phyloP scores from a whole-genome alignment of 108 stramenopile genomes.

The Cyclotella kingstonii region DNA sequence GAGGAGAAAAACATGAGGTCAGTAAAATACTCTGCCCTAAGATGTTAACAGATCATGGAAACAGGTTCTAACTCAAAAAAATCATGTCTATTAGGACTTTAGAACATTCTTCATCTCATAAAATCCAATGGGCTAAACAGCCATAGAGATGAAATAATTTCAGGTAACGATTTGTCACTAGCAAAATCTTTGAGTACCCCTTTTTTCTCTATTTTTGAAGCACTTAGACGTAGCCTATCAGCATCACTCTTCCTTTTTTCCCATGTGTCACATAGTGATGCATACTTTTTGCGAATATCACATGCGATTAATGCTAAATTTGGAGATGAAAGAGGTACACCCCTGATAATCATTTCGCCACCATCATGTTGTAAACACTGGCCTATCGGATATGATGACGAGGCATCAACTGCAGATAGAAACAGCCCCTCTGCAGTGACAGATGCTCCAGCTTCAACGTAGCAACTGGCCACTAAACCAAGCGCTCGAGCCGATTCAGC shows the following conservation, averaged over 20 bases:
- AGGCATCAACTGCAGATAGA: conserved; percentile 66
- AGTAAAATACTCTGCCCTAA: too few relatives aligned
- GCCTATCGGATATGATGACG: conserved; percentile 39
- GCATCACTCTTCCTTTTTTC: conserved; percentile 75
- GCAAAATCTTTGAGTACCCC: conserved; percentile 41
- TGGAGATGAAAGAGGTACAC: conserved; percentile 44
- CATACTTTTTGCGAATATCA: conserved; percentile 56
- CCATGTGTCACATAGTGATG: conserved; percentile 67
- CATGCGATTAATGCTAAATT: conserved; percentile 45
- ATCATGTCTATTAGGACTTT: too few relatives aligned
- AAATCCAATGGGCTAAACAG: conserved; percentile 35
- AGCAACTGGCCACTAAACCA: conserved; percentile 65
- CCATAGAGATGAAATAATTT: conserved; percentile 33
- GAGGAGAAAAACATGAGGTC: too few relatives aligned
- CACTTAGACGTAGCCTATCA: conserved; percentile 42
- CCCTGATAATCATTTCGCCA: conserved; percentile 7
- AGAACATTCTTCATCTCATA: conserved; percentile 3
- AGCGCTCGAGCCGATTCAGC: conserved; percentile 55
- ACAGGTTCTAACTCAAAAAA: too few relatives aligned
- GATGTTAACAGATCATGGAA: too few relatives aligned
- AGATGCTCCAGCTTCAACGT: conserved; percentile 64
- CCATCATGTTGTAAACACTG: conserved; percentile 15
- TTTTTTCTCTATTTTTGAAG: conserved; percentile 48
- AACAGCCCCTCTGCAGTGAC: conserved; percentile 86
- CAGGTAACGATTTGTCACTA: conserved; percentile 6